Conservation (phyloP, 106 monocot genomes). For the Allium fistulosum region DNA sequence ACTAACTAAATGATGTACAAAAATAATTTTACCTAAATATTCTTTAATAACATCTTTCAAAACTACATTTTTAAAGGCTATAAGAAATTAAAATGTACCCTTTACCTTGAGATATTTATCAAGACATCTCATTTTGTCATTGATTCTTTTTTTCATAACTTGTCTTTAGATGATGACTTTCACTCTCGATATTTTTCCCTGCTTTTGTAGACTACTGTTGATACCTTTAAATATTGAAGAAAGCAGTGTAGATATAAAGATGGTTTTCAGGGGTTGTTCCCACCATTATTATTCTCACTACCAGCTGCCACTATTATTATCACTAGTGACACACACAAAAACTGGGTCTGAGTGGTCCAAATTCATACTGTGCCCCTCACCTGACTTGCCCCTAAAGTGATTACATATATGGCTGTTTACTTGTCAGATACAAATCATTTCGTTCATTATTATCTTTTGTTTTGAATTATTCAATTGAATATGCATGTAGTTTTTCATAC, state of each 20-base stretch:
- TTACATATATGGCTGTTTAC: not conserved
- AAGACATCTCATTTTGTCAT: too few relatives aligned
- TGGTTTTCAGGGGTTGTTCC: not conserved
- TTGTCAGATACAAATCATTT: not conserved
- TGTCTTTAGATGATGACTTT: too few relatives aligned
- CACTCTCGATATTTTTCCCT: too few relatives aligned
- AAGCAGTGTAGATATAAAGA: conserved; percentile 5
- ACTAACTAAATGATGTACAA: too few relatives aligned
- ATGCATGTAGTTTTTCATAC: too few relatives aligned
- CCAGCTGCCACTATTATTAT: conserved; percentile 3
- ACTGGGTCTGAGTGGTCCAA: not conserved
- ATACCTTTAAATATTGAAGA: not conserved
- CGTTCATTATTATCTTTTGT: not conserved
- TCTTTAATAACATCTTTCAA: too few relatives aligned
- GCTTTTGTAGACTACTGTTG: not conserved
- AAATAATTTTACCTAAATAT: too few relatives aligned
- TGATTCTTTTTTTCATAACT: too few relatives aligned
- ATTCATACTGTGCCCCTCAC: not conserved
- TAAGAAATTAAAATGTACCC: too few relatives aligned
- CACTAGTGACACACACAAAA: not conserved
- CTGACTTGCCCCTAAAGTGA: not conserved
- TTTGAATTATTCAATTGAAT: not conserved
- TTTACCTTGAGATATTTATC: too few relatives aligned
- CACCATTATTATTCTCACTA: conserved; percentile 1
- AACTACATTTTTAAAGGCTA: too few relatives aligned